These are phyloP conservation scores for Debaryomycetaceae sp. DNA, from an alignment of 1,139 yeast species.

Conservation along the genomic window DNA sequence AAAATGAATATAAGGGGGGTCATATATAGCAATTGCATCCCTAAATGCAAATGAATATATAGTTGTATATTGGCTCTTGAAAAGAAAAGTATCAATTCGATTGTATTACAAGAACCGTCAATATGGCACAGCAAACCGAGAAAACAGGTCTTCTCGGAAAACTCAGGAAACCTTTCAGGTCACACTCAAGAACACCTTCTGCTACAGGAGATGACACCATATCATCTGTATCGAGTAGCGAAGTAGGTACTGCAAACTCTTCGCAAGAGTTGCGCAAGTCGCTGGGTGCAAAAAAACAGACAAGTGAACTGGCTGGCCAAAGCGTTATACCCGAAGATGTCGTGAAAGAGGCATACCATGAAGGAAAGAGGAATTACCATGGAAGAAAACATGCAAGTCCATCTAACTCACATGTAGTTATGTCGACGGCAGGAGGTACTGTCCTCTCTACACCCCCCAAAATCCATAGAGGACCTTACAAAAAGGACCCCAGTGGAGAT, in stretches of 20 bases:
- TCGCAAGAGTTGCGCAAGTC: background rate
- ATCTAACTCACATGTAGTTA: conserved; percentile 6
- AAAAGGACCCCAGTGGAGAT: conserved; percentile 29
- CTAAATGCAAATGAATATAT: too few species aligned
- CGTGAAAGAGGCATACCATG: conserved; percentile 19
- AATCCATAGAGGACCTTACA: conserved; percentile 26
- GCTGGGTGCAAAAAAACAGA: background rate
- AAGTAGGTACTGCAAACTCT: background rate
- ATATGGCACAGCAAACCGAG: conserved; percentile 14
- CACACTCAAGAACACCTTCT: conserved; percentile 19
- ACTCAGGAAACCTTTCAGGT: conserved; percentile 26
- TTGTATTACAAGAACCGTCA: too few species aligned
- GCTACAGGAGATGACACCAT: background rate
- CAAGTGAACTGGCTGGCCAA: background rate
- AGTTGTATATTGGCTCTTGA: too few species aligned
- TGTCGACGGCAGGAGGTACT: conserved; percentile 25
- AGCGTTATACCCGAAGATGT: conserved; percentile 1
- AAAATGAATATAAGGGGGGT: too few species aligned
- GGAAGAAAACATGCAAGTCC: conserved; percentile 4
- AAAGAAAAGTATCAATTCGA: too few species aligned
- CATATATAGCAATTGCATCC: too few species aligned
- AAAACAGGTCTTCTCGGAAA: conserved; percentile 22
- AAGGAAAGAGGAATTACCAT: conserved; percentile 21
- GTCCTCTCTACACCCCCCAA: conserved; percentile 31
- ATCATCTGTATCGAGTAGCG: background rate